Evolutionary conservation across 2,329 filamentous ascomycete species (phyloP), one percentile per base, ranked within the genome.

Genomic region (Xylariomycetidae sp.): DNA sequence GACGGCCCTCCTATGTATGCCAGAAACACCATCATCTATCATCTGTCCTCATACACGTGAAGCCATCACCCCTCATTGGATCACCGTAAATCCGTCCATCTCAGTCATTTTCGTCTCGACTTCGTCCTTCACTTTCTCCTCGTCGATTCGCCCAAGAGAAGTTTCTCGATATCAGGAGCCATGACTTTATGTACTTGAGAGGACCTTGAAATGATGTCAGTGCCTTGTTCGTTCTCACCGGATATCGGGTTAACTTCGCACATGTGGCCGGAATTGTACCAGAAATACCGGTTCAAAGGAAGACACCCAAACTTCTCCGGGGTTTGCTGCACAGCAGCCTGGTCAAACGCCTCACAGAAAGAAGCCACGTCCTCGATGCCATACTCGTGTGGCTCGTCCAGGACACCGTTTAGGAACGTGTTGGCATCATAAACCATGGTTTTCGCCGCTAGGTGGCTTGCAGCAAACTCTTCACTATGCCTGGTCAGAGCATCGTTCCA

Each of bases 401-500:
- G 31, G 3, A 58, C 49, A 9, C 35, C 22, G 14, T 55, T 55
- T 13, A 59, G 38, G 37, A 58, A 56, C n/a, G 33, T 42, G 31
- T 58, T 57, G 1, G 54, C 46, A 31, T 59, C 49, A n/a, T 56
- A 58, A 1, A 57, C 29, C 43, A 58, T 38, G 0, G 48, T 37
- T n/a, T 37, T 52, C 1, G 34, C 46, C 8, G 25, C 44, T 0
- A 33, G 25, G 13, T 55, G 40, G 8, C 37, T 15, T 1, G 27
- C 25, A 6, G 50, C 42, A 34, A 72, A 71, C 0, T 26, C 40
- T 6, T 33, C 33, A 3, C 58, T 58, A 16, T 66, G 56, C 2
- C 39, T 33, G 1, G 44, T 37, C 11, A 44, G 37, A 25, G 34
- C 4, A 5, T 34, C 32, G 41, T 71, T 68, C 51, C 66, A 76